Conservation (phyloP, 495 filamentous ascomycete genomes). For the Daldinia vernicosa region DNA sequence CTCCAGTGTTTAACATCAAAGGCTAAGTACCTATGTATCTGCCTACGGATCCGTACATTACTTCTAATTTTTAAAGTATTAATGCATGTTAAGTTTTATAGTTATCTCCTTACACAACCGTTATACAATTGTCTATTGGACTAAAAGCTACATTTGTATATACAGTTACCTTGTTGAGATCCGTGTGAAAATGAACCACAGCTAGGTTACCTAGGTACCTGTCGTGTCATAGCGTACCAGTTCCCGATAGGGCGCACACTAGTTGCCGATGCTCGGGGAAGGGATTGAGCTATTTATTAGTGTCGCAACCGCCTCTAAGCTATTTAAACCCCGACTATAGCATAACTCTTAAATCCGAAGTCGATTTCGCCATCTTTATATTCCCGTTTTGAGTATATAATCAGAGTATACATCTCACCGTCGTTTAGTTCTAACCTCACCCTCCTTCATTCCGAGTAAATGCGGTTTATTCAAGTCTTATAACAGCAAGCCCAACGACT, state of each 20-base stretch:
- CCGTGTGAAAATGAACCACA: background rate
- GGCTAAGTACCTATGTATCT: background rate
- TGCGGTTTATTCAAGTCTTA: background rate
- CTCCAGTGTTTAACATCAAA: background rate
- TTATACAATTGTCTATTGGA: background rate
- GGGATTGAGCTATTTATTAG: background rate
- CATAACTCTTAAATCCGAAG: conserved; percentile 6
- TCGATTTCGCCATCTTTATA: conserved; percentile 23
- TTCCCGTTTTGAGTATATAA: conserved; percentile 1
- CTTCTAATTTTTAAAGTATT: background rate
- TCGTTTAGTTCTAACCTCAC: background rate
- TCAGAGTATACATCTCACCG: conserved; percentile 6
- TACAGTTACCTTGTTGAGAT: background rate
- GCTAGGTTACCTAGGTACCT: no score
- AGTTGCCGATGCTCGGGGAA: background rate
- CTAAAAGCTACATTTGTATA: background rate
- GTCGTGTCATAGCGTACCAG: background rate
- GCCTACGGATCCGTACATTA: background rate
- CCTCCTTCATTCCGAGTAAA: background rate
- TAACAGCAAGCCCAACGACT: background rate
- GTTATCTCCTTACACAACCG: no score
- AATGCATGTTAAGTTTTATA: no score
- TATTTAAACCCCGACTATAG: conserved; percentile 1
- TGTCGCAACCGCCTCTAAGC: background rate
- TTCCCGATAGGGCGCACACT: background rate